Base-by-base conservation (phyloP, 108 stramenopile genomes). In the Skeletonema grethae region DNA sequence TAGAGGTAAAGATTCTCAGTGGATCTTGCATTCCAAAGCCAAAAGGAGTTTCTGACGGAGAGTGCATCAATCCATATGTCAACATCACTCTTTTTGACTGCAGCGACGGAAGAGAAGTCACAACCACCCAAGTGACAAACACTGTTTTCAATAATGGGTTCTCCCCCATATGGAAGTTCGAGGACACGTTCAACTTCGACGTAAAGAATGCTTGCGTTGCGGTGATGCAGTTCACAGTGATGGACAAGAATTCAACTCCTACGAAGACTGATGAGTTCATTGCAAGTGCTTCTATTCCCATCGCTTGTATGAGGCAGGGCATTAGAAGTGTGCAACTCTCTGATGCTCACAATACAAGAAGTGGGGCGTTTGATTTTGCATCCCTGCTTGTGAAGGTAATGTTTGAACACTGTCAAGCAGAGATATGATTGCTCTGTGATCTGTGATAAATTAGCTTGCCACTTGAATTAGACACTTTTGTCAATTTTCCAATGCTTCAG, bases 11-110 rank as follows among this genome's bases (percentile, higher is more conserved):
- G 57, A 79, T 94, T 34, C 74, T 94, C 53, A 78, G 81, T 64
- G 93, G 85, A 6, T 83, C 82, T 45, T 94, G 93, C 67, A 63
- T 94, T 32, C 95, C 95, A 43, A 96, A 96, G 71, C 90, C 95
- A 7, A 58, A 73, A 13, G 95, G 95, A 8, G 63, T 67, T 56
- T 84, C 79, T 13, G 66, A 55, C 29, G 95, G 95, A 25, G 92
- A 96, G 73, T 78, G 77, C 60, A 87, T 96, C 58, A 90, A 96
- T 67, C 92, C 95, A 6, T 96, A 92, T 50, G 85, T 96, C 11
- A 76, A 58, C 84, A 88, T 80, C 75, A 88, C 46, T 73, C 86
- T 65, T 46, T 87, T 93, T 65, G 95, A 87, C 80, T 66, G 90
- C 32, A 77, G 85, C 39, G 90, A 91, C 7, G 86, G 80, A 35